Evolutionary conservation across 148 eudicot species (phyloP), one percentile per base, ranked within the genome.

Genomic region (Chenopodium berlandieri): DNA sequence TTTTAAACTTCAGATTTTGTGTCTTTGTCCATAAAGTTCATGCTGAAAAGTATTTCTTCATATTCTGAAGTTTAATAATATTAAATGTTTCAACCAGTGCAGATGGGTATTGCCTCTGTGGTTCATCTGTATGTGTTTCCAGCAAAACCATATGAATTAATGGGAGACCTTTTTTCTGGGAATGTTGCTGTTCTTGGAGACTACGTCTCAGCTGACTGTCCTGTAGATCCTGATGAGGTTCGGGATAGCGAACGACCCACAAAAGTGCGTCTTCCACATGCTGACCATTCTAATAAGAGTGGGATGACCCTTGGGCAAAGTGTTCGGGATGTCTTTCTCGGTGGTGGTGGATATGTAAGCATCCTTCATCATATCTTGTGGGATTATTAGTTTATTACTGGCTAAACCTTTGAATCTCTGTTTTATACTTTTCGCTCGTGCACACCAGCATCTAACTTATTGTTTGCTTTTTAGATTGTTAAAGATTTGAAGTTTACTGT

Each of bases 71-170:
- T 78, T 82, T 90, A 87, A 84, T 83, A 81, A 71, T 71, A 75
- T 68, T 87, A 19, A 84, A 77, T 83, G 48, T 90, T 90, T 84
- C 63, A 86, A 89, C 88, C 95, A 89, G 95, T 82, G 86, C 97
- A 97, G 99, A 97, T 97, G 99, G 94, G 92, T 77, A 82, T 94
- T 82, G 99, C 99, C 82, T 89, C 98, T 46, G 84, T 88, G 72
- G 98, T 91, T 90, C 99, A 97, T 90, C 88, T 97, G 22, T 97
- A 89, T 83, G 99, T 97, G 75, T 97, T 91, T 85, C 98, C 98
- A 31, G 90, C 99, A 81, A 90, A 94, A 83, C 98, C 98, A 20
- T 97, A 97, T 80, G 98, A 90, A 83, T 85, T 88, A 81, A 91
- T 97, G 97, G 97, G 92, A 71, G 97, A 94, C 27, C 88, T 79